A percentile compares a stretch with the other conserved stretches of the same genome.
phyloP scores from a whole-genome alignment of 257 asterid species.

The Jacaranda copaia region DNA sequence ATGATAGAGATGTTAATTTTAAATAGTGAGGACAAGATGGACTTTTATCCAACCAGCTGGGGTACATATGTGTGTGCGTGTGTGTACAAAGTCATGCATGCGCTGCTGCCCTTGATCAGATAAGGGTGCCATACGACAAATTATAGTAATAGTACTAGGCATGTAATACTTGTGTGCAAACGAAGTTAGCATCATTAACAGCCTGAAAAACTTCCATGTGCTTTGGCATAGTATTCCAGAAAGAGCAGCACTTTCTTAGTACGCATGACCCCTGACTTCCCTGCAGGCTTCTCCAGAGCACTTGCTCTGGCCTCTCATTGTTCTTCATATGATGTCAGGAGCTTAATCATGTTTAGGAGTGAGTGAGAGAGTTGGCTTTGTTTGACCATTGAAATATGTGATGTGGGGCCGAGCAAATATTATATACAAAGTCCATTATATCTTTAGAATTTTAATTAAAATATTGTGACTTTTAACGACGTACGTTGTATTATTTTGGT shows the following conservation, averaged over 20 bases:
- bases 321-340: background rate
- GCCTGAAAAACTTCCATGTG: conserved; percentile 51
- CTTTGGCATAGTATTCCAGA: conserved; percentile 40
- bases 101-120: conserved; percentile 25
- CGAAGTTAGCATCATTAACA: conserved; percentile 60
- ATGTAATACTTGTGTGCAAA: conserved; percentile 49
- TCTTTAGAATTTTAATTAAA: too few species aligned
- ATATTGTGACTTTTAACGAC: too few species aligned
- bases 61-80: too few species aligned
- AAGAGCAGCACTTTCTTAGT: background rate
- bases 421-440: too few species aligned
- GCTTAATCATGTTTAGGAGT: background rate
- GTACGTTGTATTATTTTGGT: too few species aligned
- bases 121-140: conserved; percentile 22
- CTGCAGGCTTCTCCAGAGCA: background rate
- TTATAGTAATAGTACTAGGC: background rate
- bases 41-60: too few species aligned
- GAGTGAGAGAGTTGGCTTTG: too few species aligned
- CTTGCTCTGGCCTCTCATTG: background rate
- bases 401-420: too few species aligned
- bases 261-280: background rate
- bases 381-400: too few species aligned
- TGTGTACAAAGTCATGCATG: background rate
- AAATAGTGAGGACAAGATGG: too few species aligned
- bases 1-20: too few species aligned